phyloP scores from a whole-genome alignment of 148 eudicot genomes.

The Selenicereus undatus region DNA sequence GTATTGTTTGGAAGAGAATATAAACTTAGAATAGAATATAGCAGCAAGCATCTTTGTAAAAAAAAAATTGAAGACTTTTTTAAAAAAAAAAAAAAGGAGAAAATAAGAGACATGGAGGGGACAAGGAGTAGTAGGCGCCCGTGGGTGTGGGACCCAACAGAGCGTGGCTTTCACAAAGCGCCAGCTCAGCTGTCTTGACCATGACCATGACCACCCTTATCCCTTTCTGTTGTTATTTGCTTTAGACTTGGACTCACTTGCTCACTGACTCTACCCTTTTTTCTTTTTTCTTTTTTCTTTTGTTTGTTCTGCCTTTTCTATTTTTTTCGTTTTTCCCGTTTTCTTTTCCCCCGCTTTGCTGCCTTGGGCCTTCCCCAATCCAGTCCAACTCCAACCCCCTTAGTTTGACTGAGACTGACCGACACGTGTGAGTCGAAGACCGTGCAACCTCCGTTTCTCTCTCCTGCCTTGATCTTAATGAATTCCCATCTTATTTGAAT shows the following conservation, averaged over 20 bases:
- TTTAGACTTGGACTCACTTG: not conserved
- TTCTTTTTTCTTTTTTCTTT: no score
- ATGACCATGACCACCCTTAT: not conserved
- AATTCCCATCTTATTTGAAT: not conserved
- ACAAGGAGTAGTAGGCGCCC: not conserved
- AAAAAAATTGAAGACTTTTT: not conserved
- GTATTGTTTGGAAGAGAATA: no score
- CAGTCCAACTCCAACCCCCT: not conserved
- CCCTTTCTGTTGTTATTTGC: not conserved
- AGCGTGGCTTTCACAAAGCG: conserved; percentile 12
- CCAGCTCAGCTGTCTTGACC: conserved; percentile 13
- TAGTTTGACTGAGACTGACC: not conserved
- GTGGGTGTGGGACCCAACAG: conserved; percentile 8
- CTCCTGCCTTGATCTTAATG: not conserved
- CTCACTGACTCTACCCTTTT: not conserved
- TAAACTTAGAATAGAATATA: no score
- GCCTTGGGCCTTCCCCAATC: not conserved
- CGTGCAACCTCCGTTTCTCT: not conserved
- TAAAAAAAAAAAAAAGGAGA: not conserved
- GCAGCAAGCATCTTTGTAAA: no score
- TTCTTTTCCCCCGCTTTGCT: not conserved
- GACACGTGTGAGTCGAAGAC: conserved; percentile 12
- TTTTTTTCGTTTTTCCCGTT: not conserved
- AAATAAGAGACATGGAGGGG: not conserved
- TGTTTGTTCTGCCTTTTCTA: no score